phyloP scores from a whole-genome alignment of 129 eudicot species.

The Flaveria trinervia region DNA sequence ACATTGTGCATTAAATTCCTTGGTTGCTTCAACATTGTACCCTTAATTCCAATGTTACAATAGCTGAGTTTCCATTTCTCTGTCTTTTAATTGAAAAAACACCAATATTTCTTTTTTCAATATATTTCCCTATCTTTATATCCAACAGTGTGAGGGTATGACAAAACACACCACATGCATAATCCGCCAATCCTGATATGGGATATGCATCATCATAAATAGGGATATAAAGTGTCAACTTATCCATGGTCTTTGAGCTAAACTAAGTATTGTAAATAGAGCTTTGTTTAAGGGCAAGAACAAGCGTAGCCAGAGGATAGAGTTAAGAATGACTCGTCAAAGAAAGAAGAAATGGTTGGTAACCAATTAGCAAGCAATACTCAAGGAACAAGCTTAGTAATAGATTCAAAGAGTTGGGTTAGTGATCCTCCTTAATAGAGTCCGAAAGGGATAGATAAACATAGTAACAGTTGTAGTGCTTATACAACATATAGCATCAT shows the following conservation, averaged over 20 bases:
- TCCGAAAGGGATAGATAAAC: background rate
- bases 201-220: constrained; percentile 3
- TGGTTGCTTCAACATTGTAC: background rate
- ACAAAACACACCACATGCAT: background rate
- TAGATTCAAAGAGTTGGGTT: background rate
- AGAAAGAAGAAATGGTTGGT: background rate
- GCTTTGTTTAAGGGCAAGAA: background rate
- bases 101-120: background rate
- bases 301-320: background rate
- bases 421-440: background rate
- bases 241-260: background rate
- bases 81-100: background rate
- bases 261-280: background rate
- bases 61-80: background rate
- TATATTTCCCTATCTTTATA: background rate
- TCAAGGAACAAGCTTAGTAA: background rate
- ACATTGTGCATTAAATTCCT: background rate
- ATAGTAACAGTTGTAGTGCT: background rate
- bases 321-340: background rate
- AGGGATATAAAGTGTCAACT: background rate
- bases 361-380: background rate
- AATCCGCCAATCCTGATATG: background rate
- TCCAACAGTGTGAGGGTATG: background rate
- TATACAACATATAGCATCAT: background rate
- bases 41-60: background rate